Conservation (phyloP, 306 rosid genomes). For the Quercus glauca region DNA sequence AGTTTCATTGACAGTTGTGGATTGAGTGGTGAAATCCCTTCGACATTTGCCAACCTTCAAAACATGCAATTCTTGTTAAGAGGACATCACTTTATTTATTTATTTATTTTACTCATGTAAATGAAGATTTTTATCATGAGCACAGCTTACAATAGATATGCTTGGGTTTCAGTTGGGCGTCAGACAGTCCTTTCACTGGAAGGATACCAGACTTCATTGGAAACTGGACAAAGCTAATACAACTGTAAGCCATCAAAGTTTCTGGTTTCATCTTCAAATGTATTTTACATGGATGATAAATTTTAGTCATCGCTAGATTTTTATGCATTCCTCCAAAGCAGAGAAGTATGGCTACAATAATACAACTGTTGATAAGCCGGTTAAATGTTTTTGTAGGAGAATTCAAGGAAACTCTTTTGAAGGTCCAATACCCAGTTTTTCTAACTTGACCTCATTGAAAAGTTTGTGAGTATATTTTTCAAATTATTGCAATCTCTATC, state of each 20-base stretch:
- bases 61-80: too few species aligned
- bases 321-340: too few species aligned
- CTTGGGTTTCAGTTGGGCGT: conserved; percentile 14
- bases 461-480: conserved; percentile 16
- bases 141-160: background rate
- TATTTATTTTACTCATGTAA: too few species aligned
- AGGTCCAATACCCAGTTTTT: conserved; percentile 34
- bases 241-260: conserved; percentile 6
- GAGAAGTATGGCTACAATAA: too few species aligned
- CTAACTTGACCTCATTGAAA: conserved; percentile 15
- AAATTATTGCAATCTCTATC: background rate
- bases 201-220: conserved; percentile 30
- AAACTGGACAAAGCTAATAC: conserved; percentile 18
- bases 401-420: conserved; percentile 32
- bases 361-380: background rate
- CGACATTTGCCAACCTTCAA: too few species aligned
- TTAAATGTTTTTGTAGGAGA: conserved; percentile 15
- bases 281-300: too few species aligned
- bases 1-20: too few species aligned
- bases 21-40: too few species aligned
- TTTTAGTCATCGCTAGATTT: too few species aligned
- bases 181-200: conserved; percentile 22
- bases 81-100: too few species aligned
- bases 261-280: background rate
- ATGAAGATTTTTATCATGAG: too few species aligned